phyloP scores from a whole-genome alignment of 2,329 filamentous ascomycete genomes.

The Rutstroemia sp. region DNA sequence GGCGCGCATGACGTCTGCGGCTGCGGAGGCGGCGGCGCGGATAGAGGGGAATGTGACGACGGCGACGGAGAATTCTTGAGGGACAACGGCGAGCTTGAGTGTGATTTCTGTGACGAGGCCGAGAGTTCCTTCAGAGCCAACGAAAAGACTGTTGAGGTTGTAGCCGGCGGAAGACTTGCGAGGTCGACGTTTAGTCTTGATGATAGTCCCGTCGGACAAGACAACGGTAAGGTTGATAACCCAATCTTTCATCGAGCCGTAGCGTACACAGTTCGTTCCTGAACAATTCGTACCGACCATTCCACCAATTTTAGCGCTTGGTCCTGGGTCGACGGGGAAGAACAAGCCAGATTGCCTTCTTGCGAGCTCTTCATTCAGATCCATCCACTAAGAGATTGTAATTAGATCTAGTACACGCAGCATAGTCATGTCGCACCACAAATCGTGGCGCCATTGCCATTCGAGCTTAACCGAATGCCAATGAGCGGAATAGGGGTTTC shows the following conservation, averaged over 20 bases:
- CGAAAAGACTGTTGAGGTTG: slow-evolving; percentile 72
- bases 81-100: slow-evolving; percentile 69
- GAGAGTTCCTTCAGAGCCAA: slow-evolving; percentile 75
- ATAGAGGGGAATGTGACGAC: slow-evolving; percentile 75
- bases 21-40: slow-evolving; percentile 66
- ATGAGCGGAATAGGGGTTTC: background rate
- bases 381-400: slow-evolving; percentile 58
- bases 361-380: slow-evolving; percentile 64
- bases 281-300: slow-evolving; percentile 77
- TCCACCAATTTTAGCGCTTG: slow-evolving; percentile 68
- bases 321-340: slow-evolving; percentile 77
- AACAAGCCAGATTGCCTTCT: slow-evolving; percentile 72
- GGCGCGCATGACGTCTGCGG: slow-evolving; percentile 67
- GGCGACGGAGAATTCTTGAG: slow-evolving; percentile 68
- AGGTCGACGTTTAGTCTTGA: slow-evolving; percentile 72
- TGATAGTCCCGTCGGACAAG: slow-evolving; percentile 67
- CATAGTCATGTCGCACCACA: background rate
- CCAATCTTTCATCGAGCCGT: slow-evolving; percentile 86
- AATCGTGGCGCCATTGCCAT: too few relatives aligned
- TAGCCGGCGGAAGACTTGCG: slow-evolving; percentile 78
- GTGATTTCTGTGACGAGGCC: slow-evolving; percentile 79
- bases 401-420: background rate
- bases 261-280: slow-evolving; percentile 72
- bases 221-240: slow-evolving; percentile 78
- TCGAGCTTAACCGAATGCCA: too few relatives aligned